Percentiles rank a stretch among this genome's conserved stretches.
phyloP scores from a whole-genome alignment of 2,329 filamentous ascomycete genomes.

The Niveomyces coronatus region DNA sequence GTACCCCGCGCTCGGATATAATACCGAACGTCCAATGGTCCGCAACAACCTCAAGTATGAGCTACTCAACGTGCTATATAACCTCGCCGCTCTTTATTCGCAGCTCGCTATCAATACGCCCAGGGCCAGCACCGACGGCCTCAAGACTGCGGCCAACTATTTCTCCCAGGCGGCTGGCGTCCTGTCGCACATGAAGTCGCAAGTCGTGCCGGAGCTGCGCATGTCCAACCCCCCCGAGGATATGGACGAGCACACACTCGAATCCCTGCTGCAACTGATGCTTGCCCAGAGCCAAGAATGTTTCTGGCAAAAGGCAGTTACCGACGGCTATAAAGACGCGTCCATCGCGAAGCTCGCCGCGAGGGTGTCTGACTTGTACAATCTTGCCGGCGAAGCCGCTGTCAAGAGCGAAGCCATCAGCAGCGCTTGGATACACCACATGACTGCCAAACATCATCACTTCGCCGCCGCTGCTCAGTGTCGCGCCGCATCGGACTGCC shows the following conservation, averaged over 20 bases:
- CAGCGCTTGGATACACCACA: conserved; percentile 95
- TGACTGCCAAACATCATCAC: conserved; percentile 93
- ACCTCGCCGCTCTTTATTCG: conserved; percentile 85
- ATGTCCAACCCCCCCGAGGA: conserved; percentile 79
- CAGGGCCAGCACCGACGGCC: conserved; percentile 65
- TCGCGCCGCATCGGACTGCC: conserved; percentile 75
- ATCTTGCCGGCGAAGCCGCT: conserved; percentile 70
- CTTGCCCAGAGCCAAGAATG: conserved; percentile 93
- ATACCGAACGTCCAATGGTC: conserved; percentile 60
- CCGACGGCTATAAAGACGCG: conserved; percentile 85
- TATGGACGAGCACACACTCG: conserved; percentile 83
- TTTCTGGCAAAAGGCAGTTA: conserved; percentile 95
- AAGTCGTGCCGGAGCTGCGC: conserved; percentile 72
- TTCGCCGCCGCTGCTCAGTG: conserved; percentile 95
- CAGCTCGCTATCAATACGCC: conserved; percentile 79
- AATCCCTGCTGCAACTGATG: conserved; percentile 72
- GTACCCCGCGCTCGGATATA: conserved; percentile 90
- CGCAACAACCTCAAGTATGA: conserved; percentile 67
- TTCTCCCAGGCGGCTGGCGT: conserved; percentile 83
- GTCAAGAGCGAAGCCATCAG: conserved; percentile 84
- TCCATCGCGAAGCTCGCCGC: conserved; percentile 87
- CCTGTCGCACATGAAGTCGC: conserved; percentile 63
- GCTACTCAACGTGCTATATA: conserved; percentile 85
- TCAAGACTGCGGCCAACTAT: conserved; percentile 82
- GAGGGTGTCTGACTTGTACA: conserved; percentile 83